Conservation (phyloP, 805 yeast genomes). For the Zygosaccharomyces kombuchaensis region DNA sequence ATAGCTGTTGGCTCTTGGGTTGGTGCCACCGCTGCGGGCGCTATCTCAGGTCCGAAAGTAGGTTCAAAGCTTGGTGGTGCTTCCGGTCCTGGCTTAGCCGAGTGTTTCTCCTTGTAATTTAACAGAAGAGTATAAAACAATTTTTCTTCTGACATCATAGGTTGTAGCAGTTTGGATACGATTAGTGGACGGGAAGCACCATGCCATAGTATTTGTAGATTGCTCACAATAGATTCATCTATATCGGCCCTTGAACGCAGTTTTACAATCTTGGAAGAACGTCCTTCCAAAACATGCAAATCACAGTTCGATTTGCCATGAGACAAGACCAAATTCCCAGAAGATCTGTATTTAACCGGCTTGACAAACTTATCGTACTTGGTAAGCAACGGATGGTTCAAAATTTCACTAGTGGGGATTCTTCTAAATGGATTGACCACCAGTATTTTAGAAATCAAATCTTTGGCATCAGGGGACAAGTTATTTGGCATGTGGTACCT, state of each 20-base stretch:
- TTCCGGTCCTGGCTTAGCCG: conserved; percentile 6
- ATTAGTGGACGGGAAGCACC: conserved; percentile 62
- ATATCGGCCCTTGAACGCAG: conserved; percentile 43
- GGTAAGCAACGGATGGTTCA: conserved; percentile 70
- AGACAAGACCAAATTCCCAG: conserved; percentile 7
- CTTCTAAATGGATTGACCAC: conserved; percentile 68
- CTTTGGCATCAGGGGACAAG: conserved; percentile 60
- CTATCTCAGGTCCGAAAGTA: background rate
- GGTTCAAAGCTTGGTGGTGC: background rate
- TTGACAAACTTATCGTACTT: conserved; percentile 50
- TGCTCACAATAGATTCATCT: conserved; percentile 70
- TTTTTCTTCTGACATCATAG: conserved; percentile 67
- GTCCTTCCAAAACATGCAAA: conserved; percentile 21
- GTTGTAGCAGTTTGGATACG: conserved; percentile 48
- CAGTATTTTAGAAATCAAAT: conserved; percentile 60
- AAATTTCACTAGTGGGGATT: conserved; percentile 61
- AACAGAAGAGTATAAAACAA: conserved; percentile 70
- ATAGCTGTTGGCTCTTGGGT: background rate
- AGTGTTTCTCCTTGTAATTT: conserved; percentile 71
- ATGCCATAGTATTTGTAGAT: conserved; percentile 76
- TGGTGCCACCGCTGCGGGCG: background rate
- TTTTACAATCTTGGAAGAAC: conserved; percentile 15
- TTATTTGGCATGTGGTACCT: conserved; percentile 66
- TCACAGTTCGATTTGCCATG: conserved; percentile 32
- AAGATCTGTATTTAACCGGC: conserved; percentile 12